Conservation (phyloP, 2,329 filamentous ascomycete species). For the Aspergillus aculeatus region DNA sequence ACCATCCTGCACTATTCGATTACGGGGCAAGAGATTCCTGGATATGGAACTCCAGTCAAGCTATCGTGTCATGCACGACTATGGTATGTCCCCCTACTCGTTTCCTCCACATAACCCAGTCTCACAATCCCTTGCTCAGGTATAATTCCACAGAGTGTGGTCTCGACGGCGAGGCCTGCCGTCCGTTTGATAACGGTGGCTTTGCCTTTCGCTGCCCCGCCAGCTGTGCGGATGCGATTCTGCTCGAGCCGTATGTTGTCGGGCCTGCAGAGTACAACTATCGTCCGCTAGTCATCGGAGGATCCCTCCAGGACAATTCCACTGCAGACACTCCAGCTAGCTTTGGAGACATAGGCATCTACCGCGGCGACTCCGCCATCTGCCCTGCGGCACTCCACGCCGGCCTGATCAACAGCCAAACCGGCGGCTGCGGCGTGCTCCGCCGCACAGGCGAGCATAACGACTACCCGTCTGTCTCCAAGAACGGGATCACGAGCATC, state of each 20-base stretch:
- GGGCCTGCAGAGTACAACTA: constrained; percentile 57
- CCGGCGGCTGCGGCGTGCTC: constrained; percentile 59
- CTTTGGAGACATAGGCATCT: constrained; percentile 45
- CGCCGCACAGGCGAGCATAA: constrained; percentile 52
- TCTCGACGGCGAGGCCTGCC: constrained; percentile 56
- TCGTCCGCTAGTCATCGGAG: constrained; percentile 55
- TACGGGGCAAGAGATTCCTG: constrained; percentile 29
- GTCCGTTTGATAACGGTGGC: constrained; percentile 54
- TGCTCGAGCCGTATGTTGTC: constrained; percentile 58
- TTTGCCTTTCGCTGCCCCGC: constrained; percentile 61
- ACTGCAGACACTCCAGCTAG: not conserved
- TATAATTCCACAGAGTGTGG: constrained; percentile 49
- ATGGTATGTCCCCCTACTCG: constrained; percentile 37
- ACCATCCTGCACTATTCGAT: constrained; percentile 32
- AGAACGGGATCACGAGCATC: constrained; percentile 53
- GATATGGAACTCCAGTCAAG: constrained; percentile 36
- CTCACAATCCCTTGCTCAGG: constrained; percentile 21
- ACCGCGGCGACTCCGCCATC: constrained; percentile 62
- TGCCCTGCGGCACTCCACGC: constrained; percentile 61
- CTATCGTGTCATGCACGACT: constrained; percentile 35
- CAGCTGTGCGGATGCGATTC: constrained; percentile 52
- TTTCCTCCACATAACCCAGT: not conserved
- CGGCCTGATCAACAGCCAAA: constrained; percentile 54
- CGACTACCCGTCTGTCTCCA: constrained; percentile 46
- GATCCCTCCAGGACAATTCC: constrained; percentile 40